A percentile compares a stretch with the other conserved stretches of the same genome.
Evolutionary conservation across 257 asterid species (phyloP).

Genomic region (Nicotiana sylvestris): DNA sequence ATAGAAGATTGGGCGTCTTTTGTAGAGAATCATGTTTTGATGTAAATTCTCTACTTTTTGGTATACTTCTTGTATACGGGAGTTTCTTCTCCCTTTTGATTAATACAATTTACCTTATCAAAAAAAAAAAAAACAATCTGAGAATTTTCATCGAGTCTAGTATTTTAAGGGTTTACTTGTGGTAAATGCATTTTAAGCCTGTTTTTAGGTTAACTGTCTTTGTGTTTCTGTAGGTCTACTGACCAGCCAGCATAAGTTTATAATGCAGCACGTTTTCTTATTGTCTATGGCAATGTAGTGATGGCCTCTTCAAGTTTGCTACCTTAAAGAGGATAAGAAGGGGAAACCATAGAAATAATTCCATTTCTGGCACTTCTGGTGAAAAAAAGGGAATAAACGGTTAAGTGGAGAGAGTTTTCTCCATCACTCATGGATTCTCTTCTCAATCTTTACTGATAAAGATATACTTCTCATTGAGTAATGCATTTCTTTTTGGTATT

Average conservation of each 20-base stretch:
- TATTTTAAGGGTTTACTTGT: background rate
- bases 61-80: too few species aligned
- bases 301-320: background rate
- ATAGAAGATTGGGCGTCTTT: too few species aligned
- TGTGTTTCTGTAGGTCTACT: constrained; percentile 1
- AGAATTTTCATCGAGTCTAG: background rate
- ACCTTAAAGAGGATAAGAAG: background rate
- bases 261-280: background rate
- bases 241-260: background rate
- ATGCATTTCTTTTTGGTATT: background rate
- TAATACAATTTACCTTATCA: too few species aligned
- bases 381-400: background rate
- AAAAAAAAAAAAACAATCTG: background rate
- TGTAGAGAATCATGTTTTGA: too few species aligned
- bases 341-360: background rate
- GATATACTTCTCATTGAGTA: background rate
- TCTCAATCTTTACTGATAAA: background rate
- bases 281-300: background rate
- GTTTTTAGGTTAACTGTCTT: background rate
- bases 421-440: background rate
- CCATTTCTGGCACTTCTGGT: background rate
- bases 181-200: background rate
- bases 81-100: too few species aligned
- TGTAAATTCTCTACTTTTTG: too few species aligned
- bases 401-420: background rate